Evolutionary conservation across 805 yeast species (phyloP), one percentile per base, ranked within the genome.

Genomic region (Starmera dryadoides): DNA sequence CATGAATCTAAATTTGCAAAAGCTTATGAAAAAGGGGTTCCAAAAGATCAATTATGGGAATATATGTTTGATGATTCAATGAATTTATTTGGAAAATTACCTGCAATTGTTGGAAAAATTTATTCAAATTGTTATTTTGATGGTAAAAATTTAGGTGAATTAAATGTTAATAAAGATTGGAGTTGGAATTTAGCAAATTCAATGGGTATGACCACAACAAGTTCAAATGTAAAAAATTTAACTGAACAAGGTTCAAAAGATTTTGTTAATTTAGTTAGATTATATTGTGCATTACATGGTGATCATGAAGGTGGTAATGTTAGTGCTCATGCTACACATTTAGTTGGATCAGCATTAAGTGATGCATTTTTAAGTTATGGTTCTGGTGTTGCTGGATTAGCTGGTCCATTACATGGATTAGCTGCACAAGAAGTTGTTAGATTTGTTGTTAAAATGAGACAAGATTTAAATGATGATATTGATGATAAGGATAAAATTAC

Each of bases 301-400:
- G 89, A 82, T 59, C 89, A 81, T 64, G 89, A 81, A 66, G 89
- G 89, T 62, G 91, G 91, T 49, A 82, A 82, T 56, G 91, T 82
- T 39, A 79, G 86, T 41, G 86, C 89, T 26, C 91, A 82, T 67
- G 69, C 89, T 47, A 81, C 89, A 47, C 88, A 82, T 62, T 69
- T 83, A 57, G 91, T 85, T 31, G 93, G 93, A 37, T 79, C 87
- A 28, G 89, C 94, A 17, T 68, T 84, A 49, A 73, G 86, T 36
- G 83, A 84, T 44, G 88, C 93, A 45, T 81, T 67, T 68, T 68
- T 84, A 52, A 77, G 87, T 35, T 79, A 79, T 52, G 70, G 87
- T 41, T 86, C 93, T 31, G 93, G 93, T 49, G 68, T 84, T 49
- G 77, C 79, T 62, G 94, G 94, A 53, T 69, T 84, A 45, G 93